These are phyloP conservation scores for Neurospora crassa DNA, from an alignment of 2,329 filamentous ascomycete species.

Conservation along the genomic window DNA sequence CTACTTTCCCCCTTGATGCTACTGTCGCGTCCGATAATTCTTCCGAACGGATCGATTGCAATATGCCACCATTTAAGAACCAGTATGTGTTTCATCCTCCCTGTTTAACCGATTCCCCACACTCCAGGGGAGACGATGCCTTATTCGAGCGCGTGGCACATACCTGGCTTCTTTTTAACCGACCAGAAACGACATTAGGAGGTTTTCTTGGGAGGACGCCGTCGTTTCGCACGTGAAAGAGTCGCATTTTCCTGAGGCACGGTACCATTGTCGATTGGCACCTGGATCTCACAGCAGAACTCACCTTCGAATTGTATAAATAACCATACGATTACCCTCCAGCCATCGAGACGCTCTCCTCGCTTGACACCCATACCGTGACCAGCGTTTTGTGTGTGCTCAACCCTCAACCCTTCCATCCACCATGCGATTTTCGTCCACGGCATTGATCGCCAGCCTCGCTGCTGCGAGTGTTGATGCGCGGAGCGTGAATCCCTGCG, in stretches of 20 bases:
- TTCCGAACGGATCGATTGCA: neutral
- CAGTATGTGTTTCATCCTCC: neutral
- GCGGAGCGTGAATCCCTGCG: neutral
- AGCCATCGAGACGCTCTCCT: neutral
- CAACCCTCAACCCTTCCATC: neutral
- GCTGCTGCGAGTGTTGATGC: neutral
- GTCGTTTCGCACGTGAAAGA: neutral
- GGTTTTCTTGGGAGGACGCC: neutral
- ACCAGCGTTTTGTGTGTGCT: neutral
- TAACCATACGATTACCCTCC: neutral
- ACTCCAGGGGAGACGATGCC: neutral
- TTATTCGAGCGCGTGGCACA: neutral
- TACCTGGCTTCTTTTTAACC: neutral
- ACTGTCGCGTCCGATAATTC: neutral
- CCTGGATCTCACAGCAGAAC: neutral
- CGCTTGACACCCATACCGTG: neutral
- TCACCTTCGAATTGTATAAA: neutral
- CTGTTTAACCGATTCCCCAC: neutral
- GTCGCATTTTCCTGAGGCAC: neutral
- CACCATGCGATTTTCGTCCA: neutral
- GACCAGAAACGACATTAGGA: neutral
- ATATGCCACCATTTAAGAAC: neutral
- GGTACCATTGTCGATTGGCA: neutral
- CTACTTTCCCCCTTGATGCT: neutral
- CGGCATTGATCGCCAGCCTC: neutral